These are phyloP conservation scores for Penicillium sp. DNA, from an alignment of 2,329 filamentous ascomycete genomes.

Conservation along the genomic window DNA sequence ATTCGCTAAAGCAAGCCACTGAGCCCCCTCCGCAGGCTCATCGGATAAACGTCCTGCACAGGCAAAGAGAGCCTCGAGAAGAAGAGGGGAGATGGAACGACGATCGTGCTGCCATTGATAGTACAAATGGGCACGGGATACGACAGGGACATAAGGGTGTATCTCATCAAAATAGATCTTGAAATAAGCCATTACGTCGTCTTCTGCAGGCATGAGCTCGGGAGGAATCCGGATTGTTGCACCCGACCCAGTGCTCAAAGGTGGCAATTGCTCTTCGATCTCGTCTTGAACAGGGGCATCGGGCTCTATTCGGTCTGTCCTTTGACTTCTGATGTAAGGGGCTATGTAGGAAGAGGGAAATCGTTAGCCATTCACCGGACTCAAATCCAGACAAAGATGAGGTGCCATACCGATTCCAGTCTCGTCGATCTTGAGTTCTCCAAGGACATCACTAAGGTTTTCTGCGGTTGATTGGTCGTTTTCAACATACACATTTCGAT, in stretches of 20 bases:
- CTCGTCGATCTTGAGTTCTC: conserved; percentile 82
- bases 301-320: conserved; percentile 50
- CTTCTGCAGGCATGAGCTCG: conserved; percentile 87
- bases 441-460: conserved; percentile 76
- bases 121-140: conserved; percentile 79
- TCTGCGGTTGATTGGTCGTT: conserved; percentile 66
- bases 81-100: conserved; percentile 80
- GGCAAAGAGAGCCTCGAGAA: conserved; percentile 88
- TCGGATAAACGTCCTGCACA: conserved; percentile 82
- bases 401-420: conserved; percentile 72
- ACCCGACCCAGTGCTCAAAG: conserved; percentile 66
- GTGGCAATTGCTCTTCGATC: conserved; percentile 67
- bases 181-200: conserved; percentile 79
- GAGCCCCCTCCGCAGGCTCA: conserved; percentile 78
- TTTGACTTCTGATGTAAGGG: conserved; percentile 75
- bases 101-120: conserved; percentile 84
- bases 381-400: neutral
- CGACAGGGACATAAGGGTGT: conserved; percentile 87
- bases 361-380: conserved; percentile 9
- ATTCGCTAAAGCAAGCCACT: conserved; percentile 88
- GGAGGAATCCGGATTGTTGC: conserved; percentile 83
- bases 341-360: conserved; percentile 50
- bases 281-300: conserved; percentile 65
- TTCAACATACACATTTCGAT: conserved; percentile 55
- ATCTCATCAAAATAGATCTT: conserved; percentile 87